These are phyloP conservation scores for Xerocomellus amylosporus DNA, from an alignment of 768 basidiomycete species.

Conservation along the genomic window DNA sequence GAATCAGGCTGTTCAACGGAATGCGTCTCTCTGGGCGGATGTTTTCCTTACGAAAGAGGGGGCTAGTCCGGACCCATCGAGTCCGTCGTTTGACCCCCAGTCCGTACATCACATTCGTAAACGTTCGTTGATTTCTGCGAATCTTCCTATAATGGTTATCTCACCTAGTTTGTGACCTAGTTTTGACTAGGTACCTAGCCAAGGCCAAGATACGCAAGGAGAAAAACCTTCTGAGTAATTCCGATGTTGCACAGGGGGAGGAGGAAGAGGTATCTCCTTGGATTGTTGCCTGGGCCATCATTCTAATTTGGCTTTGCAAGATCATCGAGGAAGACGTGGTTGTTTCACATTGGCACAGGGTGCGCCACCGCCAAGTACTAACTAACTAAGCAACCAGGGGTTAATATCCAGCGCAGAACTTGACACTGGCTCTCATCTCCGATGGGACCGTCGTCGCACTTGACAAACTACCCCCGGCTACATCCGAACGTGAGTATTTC, in stretches of 20 bases:
- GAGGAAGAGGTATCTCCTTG: conserved; percentile 49
- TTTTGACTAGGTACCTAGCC: conserved; percentile 81
- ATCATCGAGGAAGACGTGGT: conserved; percentile 53
- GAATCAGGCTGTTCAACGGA: conserved; percentile 66
- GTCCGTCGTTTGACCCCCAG: conserved; percentile 47
- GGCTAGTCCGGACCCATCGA: conserved; percentile 61
- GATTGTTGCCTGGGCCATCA: neutral
- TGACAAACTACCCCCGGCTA: conserved; percentile 52
- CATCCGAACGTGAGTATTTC: conserved; percentile 56
- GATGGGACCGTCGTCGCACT: conserved; percentile 58
- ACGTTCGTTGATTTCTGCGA: conserved; percentile 43
- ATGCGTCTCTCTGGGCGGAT: conserved; percentile 83
- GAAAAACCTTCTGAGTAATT: conserved; percentile 68
- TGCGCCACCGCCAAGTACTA: conserved; percentile 29
- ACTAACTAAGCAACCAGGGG: neutral
- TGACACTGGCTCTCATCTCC: conserved; percentile 84
- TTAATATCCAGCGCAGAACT: conserved; percentile 50
- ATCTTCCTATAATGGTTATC: neutral
- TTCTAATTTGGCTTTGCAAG: conserved; percentile 16
- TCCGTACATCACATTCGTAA: conserved; percentile 73
- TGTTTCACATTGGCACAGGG: conserved; percentile 81
- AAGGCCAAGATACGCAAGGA: conserved; percentile 72
- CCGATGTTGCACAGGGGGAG: conserved; percentile 40
- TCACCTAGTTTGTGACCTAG: conserved; percentile 38
- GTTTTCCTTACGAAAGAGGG: conserved; percentile 69